A percentile compares a stretch with the other conserved stretches of the same genome.
Evolutionary conservation across 306 rosid genomes (phyloP).

Genomic region (Trifolium fragiferum): DNA sequence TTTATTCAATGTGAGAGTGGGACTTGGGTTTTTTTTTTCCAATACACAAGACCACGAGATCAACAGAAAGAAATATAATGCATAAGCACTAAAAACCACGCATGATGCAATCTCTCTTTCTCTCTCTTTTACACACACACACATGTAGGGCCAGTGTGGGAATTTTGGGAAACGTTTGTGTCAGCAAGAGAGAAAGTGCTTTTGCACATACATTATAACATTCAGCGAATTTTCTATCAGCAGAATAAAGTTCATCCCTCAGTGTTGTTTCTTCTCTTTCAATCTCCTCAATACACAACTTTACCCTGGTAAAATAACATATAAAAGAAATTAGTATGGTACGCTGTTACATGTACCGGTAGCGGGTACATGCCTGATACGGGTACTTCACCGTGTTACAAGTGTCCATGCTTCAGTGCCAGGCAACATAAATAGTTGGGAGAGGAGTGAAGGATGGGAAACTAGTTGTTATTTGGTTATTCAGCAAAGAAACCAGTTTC

Average conservation of each 20-base stretch:
- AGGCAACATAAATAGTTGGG: not conserved
- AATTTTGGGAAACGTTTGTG: conserved; percentile 21
- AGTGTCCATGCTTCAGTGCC: no score
- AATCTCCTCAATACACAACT: conserved; percentile 80
- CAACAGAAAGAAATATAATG: conserved; percentile 22
- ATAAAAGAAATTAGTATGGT: conserved; percentile 2
- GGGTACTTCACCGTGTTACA: no score
- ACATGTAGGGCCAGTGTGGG: not conserved
- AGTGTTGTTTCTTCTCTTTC: conserved; percentile 89
- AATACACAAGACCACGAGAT: not conserved
- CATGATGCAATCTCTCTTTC: conserved; percentile 22
- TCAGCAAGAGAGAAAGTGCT: conserved; percentile 38
- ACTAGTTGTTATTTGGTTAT: not conserved
- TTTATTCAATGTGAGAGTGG: no score
- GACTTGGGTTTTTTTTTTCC: no score
- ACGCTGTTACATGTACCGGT: no score
- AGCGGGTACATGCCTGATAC: no score
- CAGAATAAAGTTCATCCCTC: conserved; percentile 80
- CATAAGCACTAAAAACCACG: conserved; percentile 28
- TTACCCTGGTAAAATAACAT: conserved; percentile 63
- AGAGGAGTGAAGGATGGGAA: not conserved
- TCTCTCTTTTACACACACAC: not conserved
- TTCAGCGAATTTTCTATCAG: conserved; percentile 89
- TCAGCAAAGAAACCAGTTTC: no score
- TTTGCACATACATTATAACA: conserved; percentile 67